Conservation (phyloP, 2,329 filamentous ascomycete genomes). For the Cladophialophora exuberans region DNA sequence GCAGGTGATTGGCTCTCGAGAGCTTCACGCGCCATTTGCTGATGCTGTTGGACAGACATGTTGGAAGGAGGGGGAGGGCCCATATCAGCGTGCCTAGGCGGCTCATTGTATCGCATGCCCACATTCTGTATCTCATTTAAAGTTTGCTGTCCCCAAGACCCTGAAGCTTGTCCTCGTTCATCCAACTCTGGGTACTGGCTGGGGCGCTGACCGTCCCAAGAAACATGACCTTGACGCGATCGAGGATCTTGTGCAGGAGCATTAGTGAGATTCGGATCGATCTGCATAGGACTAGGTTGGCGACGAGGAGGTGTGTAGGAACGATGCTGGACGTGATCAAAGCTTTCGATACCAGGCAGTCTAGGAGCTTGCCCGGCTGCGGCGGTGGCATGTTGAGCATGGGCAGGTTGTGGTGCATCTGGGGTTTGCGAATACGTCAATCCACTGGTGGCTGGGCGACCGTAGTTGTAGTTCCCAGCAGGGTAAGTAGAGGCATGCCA, state of each 20-base stretch:
- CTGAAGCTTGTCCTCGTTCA: slow-evolving; percentile 42
- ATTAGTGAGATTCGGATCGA: slow-evolving; percentile 57
- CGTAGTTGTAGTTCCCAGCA: slow-evolving; percentile 57
- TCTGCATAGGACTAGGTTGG: slow-evolving; percentile 74
- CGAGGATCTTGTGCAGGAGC: slow-evolving; percentile 47
- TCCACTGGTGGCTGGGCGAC: slow-evolving; percentile 69
- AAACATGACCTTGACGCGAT: slow-evolving; percentile 46
- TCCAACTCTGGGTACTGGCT: slow-evolving; percentile 38
- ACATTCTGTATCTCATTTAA: slow-evolving; percentile 44
- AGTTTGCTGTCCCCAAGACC: slow-evolving; percentile 49
- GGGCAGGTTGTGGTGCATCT: slow-evolving; percentile 61
- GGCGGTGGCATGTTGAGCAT: slow-evolving; percentile 53
- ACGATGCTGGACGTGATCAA: slow-evolving; percentile 71
- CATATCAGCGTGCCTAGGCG: slow-evolving; percentile 20
- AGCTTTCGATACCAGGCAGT: slow-evolving; percentile 89
- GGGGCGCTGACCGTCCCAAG: slow-evolving; percentile 46
- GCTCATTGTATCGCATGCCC: slow-evolving; percentile 12
- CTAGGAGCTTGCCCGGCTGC: slow-evolving; percentile 64
- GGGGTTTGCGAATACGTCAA: slow-evolving; percentile 76
- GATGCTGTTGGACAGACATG: slow-evolving; percentile 28
- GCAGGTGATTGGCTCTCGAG: slow-evolving; percentile 20
- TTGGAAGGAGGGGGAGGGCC: slow-evolving; percentile 24
- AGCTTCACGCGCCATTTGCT: slow-evolving; percentile 30
- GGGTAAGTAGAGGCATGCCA: slow-evolving; percentile 80
- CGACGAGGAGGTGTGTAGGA: slow-evolving; percentile 62